These are phyloP conservation scores for Boletellus ananiceps DNA, from an alignment of 768 basidiomycete genomes.

Conservation along the genomic window DNA sequence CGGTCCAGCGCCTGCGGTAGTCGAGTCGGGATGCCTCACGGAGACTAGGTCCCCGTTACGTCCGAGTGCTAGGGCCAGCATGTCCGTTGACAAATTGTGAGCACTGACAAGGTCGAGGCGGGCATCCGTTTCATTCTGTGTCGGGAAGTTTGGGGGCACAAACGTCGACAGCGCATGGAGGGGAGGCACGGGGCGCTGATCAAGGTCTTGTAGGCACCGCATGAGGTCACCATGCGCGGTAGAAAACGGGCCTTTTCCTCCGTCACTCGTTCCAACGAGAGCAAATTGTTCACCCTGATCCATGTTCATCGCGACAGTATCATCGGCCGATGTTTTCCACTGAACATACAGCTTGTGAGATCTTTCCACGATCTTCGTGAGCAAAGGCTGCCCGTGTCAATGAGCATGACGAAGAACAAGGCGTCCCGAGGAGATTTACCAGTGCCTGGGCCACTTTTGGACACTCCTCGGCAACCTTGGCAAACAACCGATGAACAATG, in stretches of 20 bases:
- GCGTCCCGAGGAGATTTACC: conserved; percentile 32
- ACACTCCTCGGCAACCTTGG: conserved; percentile 52
- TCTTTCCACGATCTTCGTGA: conserved; percentile 53
- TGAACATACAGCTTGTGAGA: conserved; percentile 44
- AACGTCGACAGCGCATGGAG: conserved; percentile 18
- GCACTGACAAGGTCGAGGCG: conserved; percentile 17
- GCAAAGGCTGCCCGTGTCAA: conserved; percentile 39
- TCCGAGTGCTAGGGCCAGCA: conserved; percentile 30
- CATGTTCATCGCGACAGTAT: conserved; percentile 24
- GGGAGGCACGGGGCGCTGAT: conserved; percentile 15
- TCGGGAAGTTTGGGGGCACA: conserved; percentile 14
- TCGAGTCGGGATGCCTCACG: conserved; percentile 18
- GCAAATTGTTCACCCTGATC: conserved; percentile 8
- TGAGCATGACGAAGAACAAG: conserved; percentile 6
- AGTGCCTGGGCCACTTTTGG: conserved; percentile 57
- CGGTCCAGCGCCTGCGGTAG: conserved; percentile 20
- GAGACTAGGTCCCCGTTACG: conserved; percentile 25
- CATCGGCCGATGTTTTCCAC: conserved; percentile 28
- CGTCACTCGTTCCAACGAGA: background rate
- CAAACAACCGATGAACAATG: conserved; percentile 52
- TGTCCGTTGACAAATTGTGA: conserved; percentile 31
- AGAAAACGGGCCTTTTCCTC: conserved; percentile 12
- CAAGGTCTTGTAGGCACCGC: conserved; percentile 24
- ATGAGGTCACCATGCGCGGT: conserved; percentile 23
- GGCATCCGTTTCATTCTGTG: conserved; percentile 13